phyloP scores from a whole-genome alignment of 1,284 basidiomycete genomes.

The Microbotryum scabiosae region DNA sequence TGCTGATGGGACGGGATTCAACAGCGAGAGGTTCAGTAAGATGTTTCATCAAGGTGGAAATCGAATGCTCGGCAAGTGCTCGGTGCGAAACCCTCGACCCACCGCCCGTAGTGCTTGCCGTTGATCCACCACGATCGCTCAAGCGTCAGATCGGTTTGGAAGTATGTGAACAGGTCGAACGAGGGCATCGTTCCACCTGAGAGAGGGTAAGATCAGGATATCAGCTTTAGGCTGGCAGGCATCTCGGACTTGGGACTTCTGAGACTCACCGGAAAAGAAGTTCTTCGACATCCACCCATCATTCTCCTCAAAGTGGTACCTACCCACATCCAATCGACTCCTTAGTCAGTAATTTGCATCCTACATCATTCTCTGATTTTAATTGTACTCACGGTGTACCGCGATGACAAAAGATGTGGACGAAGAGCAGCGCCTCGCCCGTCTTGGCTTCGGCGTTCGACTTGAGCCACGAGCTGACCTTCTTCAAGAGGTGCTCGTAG shows the following conservation, averaged over 20 bases:
- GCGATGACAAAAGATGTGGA: slow-evolving; percentile 67
- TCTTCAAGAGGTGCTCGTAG: slow-evolving; percentile 57
- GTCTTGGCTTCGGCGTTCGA: slow-evolving; percentile 40
- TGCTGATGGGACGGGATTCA: slow-evolving; percentile 39
- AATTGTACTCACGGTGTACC: slow-evolving; percentile 38
- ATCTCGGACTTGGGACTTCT: slow-evolving; percentile 37
- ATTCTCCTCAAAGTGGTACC: slow-evolving; percentile 64
- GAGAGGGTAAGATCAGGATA: too few relatives aligned
- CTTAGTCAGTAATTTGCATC: too few relatives aligned
- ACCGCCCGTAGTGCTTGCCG: slow-evolving; percentile 54
- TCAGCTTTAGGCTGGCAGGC: too few relatives aligned
- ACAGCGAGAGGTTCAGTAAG: not conserved
- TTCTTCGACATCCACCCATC: slow-evolving; percentile 72
- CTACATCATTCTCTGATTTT: not conserved
- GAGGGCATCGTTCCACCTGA: slow-evolving; percentile 57
- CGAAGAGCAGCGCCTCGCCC: slow-evolving; percentile 52
- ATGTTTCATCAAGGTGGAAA: not conserved
- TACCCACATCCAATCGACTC: slow-evolving; percentile 27
- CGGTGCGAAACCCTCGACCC: not conserved
- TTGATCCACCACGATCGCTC: slow-evolving; percentile 57
- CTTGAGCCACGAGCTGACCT: slow-evolving; percentile 61
- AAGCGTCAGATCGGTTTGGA: slow-evolving; percentile 58
- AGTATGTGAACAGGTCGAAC: slow-evolving; percentile 62
- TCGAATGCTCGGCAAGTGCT: not conserved
- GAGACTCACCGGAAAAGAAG: slow-evolving; percentile 57